Evolutionary conservation across 2,329 filamentous ascomycete genomes (phyloP), one percentile per base, ranked within the genome.

Genomic region (Fusarium poae): DNA sequence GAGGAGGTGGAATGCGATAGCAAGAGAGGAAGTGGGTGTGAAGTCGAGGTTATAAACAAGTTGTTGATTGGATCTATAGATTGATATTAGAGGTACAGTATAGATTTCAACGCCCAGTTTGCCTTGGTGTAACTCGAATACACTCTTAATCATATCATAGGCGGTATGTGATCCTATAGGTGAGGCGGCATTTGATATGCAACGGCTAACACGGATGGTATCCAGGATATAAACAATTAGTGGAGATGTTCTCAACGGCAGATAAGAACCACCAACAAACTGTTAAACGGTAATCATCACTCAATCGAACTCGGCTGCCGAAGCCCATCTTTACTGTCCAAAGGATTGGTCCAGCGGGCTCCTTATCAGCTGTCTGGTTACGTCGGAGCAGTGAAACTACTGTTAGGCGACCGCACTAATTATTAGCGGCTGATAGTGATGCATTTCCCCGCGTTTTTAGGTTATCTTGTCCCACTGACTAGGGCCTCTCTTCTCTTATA

Each of bases 1-100:
- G 88, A 78, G 77, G 72, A 79, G 82, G 50, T 73, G 82, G 23
- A 89, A 89, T 42, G 67, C 62, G 1, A 56, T 49, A 55, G 79
- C 67, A 7, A 52, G 57, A 45, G 56, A 29, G 15, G 56, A 62
- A 12, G 13, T 49, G 23, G 43, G 32, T 30, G 40, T 29, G 0
- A 46, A 48, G 34, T 48, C 67, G 3, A 44, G 45, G 25, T 29
- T 70, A 35, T 70, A 55, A 42, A 56, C 21, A 2, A n/a, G 11
- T 13, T 16, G 20, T n/a, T 8, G 9, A 32, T 25, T 30, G 20
- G 21, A 40, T 27, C 2, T 20, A 34, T 16, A 15, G 18, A 27
- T 34, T 40, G 35, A 57, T 21, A 16, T n/a, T 40, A 46, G 27
- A 13, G 12, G n/a, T 29, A 25, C 12, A 30, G 34, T 7, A 29